Evolutionary conservation across 495 filamentous ascomycete genomes (phyloP), one percentile per base, ranked within the genome.

Genomic region (Podospora anserina): DNA sequence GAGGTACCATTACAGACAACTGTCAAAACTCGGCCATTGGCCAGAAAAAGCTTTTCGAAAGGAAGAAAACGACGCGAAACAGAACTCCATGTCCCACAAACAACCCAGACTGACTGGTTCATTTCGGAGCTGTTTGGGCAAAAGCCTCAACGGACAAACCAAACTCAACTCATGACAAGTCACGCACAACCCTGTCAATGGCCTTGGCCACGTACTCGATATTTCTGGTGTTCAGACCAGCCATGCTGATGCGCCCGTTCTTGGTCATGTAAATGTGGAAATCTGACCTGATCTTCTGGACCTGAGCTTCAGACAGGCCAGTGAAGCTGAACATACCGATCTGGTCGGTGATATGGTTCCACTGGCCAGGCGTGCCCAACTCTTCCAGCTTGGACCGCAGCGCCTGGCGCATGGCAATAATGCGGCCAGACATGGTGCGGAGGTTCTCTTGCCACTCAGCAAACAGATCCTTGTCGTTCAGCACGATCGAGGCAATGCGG

Each of bases 311-410:
- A 1, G 77, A 89, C 78, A 99, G 77, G 0, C 95, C 95, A 2
- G 95, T 99, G 78, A 96, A 99, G 76, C 90, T 94, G 82, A 99
- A 99, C 95, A 99, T 99, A 74, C 95, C 95, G 78, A 99, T 99
- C 85, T 99, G 95, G 69, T 95, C 90, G 9, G 93, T 96, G 77
- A 99, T 96, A 79, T 99, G 95, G 67, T 92, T 90, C 95, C 95
- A 99, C 13, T 85, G 88, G 4, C 95, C 96, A 0, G 94, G 94
- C 1, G 95, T 97, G 2, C 86, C 89, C 34, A 92, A 76, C 71
- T 88, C 87, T 79, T 96, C 93, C 2, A 99, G 83, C 72, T 93
- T 92, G 65, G 79, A 78, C 16, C 91, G 83, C 70, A 99, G 76
- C 16, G 86, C 87, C 72, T 85, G 86, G 59, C 95, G 88, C 95